These are phyloP conservation scores for Scedosporium apiospermum DNA, from an alignment of 2,329 filamentous ascomycete species.

Conservation along the genomic window DNA sequence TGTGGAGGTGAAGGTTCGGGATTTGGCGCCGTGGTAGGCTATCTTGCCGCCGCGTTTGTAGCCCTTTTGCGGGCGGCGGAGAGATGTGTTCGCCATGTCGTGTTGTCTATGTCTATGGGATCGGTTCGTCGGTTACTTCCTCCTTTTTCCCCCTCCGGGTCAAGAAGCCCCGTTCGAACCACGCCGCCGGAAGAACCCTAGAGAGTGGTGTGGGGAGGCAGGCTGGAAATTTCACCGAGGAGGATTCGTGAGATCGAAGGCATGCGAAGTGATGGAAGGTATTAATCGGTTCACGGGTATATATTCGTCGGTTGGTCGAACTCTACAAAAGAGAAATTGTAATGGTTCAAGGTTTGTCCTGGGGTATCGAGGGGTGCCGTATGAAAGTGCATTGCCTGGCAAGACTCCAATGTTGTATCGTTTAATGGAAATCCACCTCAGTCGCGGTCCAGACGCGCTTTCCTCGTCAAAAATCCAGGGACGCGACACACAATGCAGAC, in stretches of 20 bases:
- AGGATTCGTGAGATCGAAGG: not conserved
- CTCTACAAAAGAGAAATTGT: not conserved
- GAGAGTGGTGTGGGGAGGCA: not conserved
- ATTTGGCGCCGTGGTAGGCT: constrained; percentile 57
- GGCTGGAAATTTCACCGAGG: not conserved
- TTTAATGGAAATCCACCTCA: not conserved
- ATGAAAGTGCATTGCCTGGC: not conserved
- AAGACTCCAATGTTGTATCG: not conserved
- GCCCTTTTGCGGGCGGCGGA: constrained; percentile 54
- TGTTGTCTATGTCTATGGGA: not conserved
- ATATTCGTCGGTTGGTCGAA: not conserved
- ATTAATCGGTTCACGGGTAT: not conserved
- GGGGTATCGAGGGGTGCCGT: not conserved
- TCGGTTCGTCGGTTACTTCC: not conserved
- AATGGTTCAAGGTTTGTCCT: not conserved
- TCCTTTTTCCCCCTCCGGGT: not conserved
- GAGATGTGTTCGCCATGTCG: constrained; percentile 48
- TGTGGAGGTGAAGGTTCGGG: constrained; percentile 72
- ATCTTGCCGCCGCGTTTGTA: constrained; percentile 60
- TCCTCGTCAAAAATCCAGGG: not conserved
- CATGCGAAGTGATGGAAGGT: not conserved
- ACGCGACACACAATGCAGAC: not conserved
- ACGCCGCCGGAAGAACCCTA: no score
- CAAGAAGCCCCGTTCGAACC: no score
- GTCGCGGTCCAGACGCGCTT: not conserved